A percentile compares a stretch with the other conserved stretches of the same genome.
These are phyloP conservation scores for Teunomyces tritomae DNA, from an alignment of 805 yeast species.

Conservation along the genomic window DNA sequence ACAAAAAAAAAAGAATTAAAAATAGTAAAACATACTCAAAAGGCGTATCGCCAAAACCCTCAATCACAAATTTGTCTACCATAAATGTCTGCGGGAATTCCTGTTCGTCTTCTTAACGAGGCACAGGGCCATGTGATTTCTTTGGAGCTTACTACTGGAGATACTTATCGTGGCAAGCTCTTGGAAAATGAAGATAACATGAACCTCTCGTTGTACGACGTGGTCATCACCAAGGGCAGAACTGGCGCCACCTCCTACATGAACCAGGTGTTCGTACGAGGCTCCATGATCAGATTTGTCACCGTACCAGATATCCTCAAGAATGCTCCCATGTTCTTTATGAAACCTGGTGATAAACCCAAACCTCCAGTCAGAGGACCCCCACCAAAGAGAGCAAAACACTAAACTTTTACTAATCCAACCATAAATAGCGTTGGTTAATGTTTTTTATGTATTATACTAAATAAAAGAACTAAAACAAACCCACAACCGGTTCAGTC, in stretches of 20 bases:
- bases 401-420: conserved; percentile 7
- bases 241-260: conserved; percentile 74
- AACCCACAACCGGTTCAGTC: no score
- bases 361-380: conserved; percentile 61
- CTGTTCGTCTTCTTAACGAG: conserved; percentile 82
- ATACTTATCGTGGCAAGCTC: conserved; percentile 82
- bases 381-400: conserved; percentile 34
- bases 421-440: no score
- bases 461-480: background rate
- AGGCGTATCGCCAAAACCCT: background rate
- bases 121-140: conserved; percentile 86
- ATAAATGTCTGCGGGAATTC: conserved; percentile 69
- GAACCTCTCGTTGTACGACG: conserved; percentile 86
- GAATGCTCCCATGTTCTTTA: conserved; percentile 83
- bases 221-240: conserved; percentile 60
- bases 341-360: conserved; percentile 57
- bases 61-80: background rate
- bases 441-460: background rate
- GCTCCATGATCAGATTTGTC: conserved; percentile 82
- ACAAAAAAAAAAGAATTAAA: no score
- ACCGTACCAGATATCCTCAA: conserved; percentile 84
- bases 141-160: conserved; percentile 81
- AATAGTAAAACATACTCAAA: no score
- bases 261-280: conserved; percentile 86
- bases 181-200: conserved; percentile 88